phyloP scores from a whole-genome alignment of 345 rosid species.

The Cardamine occulta region DNA sequence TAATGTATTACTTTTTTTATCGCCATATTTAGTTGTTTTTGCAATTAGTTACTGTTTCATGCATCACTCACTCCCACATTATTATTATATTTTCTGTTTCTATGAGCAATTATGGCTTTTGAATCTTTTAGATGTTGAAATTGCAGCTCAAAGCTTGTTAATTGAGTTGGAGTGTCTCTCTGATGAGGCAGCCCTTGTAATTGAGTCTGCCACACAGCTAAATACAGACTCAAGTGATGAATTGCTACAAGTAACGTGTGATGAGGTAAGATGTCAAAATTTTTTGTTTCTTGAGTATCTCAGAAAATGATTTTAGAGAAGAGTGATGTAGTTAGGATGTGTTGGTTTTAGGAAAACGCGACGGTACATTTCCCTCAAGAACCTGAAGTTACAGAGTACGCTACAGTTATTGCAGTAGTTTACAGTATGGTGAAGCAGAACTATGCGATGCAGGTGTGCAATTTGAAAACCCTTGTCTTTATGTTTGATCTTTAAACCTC shows the following conservation, averaged over 20 bases:
- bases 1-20: constrained; percentile 28
- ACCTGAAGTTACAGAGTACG: constrained; percentile 53
- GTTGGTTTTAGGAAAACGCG: constrained; percentile 43
- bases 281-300: neutral
- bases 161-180: constrained; percentile 57
- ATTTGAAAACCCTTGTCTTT: neutral
- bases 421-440: constrained; percentile 82
- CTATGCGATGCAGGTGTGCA: constrained; percentile 70
- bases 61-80: constrained; percentile 2
- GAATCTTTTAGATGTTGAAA: constrained; percentile 12
- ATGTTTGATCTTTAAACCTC: neutral
- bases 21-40: neutral
- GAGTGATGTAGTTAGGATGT: constrained; percentile 10
- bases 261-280: constrained; percentile 50
- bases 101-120: neutral
- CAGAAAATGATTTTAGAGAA: neutral
- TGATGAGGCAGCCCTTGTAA: constrained; percentile 48
- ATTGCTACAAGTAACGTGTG: constrained; percentile 33
- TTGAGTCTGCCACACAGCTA: constrained; percentile 46
- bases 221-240: constrained; percentile 40
- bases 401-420: constrained; percentile 58
- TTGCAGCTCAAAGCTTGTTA: constrained; percentile 62
- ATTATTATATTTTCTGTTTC: neutral
- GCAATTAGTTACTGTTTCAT: constrained; percentile 3
- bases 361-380: constrained; percentile 34